These are phyloP conservation scores for Phanerodontia chrysosporium DNA, from an alignment of 768 basidiomycete species.

Conservation along the genomic window DNA sequence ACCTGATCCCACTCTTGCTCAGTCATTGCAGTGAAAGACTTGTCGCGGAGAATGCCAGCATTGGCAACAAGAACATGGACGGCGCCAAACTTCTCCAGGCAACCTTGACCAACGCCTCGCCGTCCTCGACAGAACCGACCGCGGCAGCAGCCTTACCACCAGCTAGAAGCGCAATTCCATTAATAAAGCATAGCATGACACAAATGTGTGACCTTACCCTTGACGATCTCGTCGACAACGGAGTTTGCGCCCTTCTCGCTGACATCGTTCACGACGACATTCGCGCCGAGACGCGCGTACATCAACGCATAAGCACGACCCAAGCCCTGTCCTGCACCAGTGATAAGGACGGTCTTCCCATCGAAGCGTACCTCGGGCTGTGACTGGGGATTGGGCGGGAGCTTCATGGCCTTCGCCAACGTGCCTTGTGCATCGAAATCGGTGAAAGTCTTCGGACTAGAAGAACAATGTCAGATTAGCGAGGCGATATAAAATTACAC, in stretches of 20 bases:
- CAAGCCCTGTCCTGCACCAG: conserved; percentile 92
- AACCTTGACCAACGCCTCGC: conserved; percentile 81
- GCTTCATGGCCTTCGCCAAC: conserved; percentile 58
- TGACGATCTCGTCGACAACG: conserved; percentile 84
- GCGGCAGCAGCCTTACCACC: conserved; percentile 87
- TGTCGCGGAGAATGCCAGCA: conserved; percentile 92
- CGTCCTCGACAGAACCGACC: conserved; percentile 87
- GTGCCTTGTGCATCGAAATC: conserved; percentile 57
- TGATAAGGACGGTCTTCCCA: conserved; percentile 88
- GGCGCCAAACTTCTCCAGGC: conserved; percentile 85
- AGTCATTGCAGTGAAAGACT: conserved; percentile 85
- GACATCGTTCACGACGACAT: conserved; percentile 95
- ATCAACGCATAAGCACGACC: conserved; percentile 90
- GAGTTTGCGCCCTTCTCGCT: conserved; percentile 77
- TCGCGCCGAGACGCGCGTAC: conserved; percentile 91
- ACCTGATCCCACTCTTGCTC: conserved; percentile 95
- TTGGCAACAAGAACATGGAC: conserved; percentile 90
- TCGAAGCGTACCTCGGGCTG: conserved; percentile 74
- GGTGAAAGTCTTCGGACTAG: conserved; percentile 58
- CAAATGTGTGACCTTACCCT: conserved; percentile 44
- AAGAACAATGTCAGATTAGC: conserved; percentile 2
- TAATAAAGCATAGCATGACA: too few relatives aligned
- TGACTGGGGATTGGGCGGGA: conserved; percentile 66
- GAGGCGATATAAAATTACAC: too few relatives aligned
- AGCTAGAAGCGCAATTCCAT: too few relatives aligned